Evolutionary conservation across 345 rosid genomes (phyloP).

Genomic region (Eutrema yunnanense): DNA sequence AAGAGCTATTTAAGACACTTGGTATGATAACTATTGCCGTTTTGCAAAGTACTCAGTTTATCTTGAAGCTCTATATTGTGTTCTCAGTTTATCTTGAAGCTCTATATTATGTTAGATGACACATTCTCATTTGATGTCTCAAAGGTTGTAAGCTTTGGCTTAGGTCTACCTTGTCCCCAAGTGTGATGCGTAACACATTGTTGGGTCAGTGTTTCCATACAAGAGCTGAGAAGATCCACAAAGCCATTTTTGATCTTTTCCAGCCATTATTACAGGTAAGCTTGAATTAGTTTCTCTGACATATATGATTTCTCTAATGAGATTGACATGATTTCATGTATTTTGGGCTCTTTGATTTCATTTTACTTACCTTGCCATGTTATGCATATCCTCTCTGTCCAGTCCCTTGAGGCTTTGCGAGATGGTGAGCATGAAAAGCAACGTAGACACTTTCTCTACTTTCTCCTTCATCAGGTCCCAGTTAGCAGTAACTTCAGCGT

Average conservation of each 20-base stretch:
- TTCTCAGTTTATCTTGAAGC: slow-evolving; percentile 10
- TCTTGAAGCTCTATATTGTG: background rate
- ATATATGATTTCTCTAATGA: slow-evolving; percentile 1
- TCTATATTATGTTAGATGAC: slow-evolving; percentile 18
- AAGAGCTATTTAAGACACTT: slow-evolving; percentile 87
- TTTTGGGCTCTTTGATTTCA: background rate
- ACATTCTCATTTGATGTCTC: slow-evolving; percentile 20
- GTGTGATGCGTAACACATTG: slow-evolving; percentile 92
- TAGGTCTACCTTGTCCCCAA: slow-evolving; percentile 88
- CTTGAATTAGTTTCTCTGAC: slow-evolving; percentile 7
- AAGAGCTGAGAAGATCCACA: slow-evolving; percentile 81
- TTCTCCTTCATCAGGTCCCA: slow-evolving; percentile 96
- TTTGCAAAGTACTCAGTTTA: slow-evolving; percentile 3
- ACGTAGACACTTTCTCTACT: slow-evolving; percentile 81
- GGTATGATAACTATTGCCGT: slow-evolving; percentile 43
- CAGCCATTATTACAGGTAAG: slow-evolving; percentile 89
- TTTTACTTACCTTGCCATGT: background rate
- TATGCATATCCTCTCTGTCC: slow-evolving; percentile 17
- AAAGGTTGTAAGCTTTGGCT: slow-evolving; percentile 98
- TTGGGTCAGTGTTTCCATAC: slow-evolving; percentile 99
- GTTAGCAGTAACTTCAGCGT: slow-evolving; percentile 90
- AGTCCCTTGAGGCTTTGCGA: slow-evolving; percentile 97
- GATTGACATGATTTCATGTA: slow-evolving; percentile 6
- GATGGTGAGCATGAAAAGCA: slow-evolving; percentile 97
- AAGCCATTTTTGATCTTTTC: slow-evolving; percentile 94